Base-by-base conservation (phyloP, 345 rosid species). In the Nasturtium officinale region DNA sequence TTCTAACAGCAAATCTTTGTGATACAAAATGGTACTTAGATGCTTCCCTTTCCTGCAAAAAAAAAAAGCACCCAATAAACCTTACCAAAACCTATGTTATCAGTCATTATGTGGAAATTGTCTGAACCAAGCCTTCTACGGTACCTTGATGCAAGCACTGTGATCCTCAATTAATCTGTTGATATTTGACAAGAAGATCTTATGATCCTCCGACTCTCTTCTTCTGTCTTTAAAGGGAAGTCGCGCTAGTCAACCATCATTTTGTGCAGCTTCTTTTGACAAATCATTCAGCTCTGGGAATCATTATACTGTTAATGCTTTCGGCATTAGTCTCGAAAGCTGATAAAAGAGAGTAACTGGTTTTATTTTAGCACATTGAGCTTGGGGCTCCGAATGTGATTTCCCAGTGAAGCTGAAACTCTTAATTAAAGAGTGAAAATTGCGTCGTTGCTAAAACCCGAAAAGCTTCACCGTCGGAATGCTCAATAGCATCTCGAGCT, bases 241-340 rank as follows among this genome's bases (percentile, higher is more conserved):
- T 17, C 92, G 82, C 42, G 90, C 98, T 73, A 93, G 73, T 57
- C 94, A 86, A 52, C 98, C 94, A 84, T 93, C 98, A 58, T 68
- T 80, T 69, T 78, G 76, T 61, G 80, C 79, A 65, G 98, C 97
- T 85, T 90, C 97, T 61, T 55, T 68, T 56, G 76, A 85, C 83
- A 90, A 74, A 80, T 78, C 84, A 43, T 42, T 65, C 35, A 93
- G 81, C 54, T 90, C 97, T 78, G 73, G 11, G 9, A 77, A 66
- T 60, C 63, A 58, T 18, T 56, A 16, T n/a, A 57, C 20, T 23
- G 50, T 72, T 51, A 66, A 48, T 66, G 30, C 68, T 37, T 75
- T 29, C 0, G 7, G 28, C 18, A 40, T 58, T 60, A 65, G 50
- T 68, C 56, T 45, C 32, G 2, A 32, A 48, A 18, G 33, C 61